Percentiles rank a stretch among this genome's conserved stretches.
Evolutionary conservation across 306 rosid genomes (phyloP).

Genomic region (Lablab purpureus): DNA sequence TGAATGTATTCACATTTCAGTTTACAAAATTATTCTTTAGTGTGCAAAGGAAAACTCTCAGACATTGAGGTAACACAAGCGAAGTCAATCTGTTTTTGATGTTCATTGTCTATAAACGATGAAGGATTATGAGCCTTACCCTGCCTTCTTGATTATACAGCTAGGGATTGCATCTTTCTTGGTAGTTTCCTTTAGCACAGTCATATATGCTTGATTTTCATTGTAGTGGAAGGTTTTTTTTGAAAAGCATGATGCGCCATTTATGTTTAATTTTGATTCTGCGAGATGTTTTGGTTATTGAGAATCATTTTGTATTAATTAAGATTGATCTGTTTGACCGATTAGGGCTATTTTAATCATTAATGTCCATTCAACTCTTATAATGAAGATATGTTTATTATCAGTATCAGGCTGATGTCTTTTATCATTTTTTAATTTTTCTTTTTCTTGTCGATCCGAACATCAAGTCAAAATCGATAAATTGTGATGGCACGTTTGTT

Average conservation of each 20-base stretch:
- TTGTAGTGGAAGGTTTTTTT: constrained; percentile 38
- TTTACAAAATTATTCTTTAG: constrained; percentile 43
- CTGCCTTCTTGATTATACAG: constrained; percentile 44
- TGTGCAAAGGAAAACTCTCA: constrained; percentile 27
- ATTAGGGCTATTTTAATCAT: constrained; percentile 9
- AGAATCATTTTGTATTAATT: constrained; percentile 43
- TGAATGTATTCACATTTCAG: constrained; percentile 28
- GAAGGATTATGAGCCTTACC: constrained; percentile 41
- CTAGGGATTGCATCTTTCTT: constrained; percentile 42
- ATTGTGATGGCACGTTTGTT: neutral
- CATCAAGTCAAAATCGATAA: neutral
- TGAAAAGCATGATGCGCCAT: constrained; percentile 42
- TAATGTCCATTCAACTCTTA: constrained; percentile 1
- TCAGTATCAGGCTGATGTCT: neutral
- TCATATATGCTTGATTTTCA: constrained; percentile 45
- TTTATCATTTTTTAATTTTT: neutral
- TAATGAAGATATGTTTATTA: constrained; percentile 27
- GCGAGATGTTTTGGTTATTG: constrained; percentile 43
- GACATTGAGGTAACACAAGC: constrained; percentile 43
- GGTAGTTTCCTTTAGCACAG: constrained; percentile 33
- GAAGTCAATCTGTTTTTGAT: constrained; percentile 36
- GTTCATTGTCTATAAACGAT: constrained; percentile 39
- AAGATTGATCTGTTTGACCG: constrained; percentile 14
- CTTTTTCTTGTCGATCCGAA: neutral
- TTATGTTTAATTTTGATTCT: constrained; percentile 41